phyloP scores from a whole-genome alignment of 1,284 basidiomycete species.

The Athelia sp. region DNA sequence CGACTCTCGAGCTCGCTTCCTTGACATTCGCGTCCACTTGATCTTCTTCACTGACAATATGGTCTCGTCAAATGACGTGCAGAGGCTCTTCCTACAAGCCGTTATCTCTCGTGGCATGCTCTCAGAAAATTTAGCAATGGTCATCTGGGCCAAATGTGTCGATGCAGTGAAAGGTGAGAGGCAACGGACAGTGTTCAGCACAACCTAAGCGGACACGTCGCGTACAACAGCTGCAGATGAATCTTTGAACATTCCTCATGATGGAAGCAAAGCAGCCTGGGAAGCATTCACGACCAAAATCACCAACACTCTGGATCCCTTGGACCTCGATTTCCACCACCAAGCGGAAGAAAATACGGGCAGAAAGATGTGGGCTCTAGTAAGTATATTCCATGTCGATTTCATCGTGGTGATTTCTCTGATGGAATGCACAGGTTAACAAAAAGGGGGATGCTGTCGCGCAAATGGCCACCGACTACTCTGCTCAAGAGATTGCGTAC shows the following conservation, averaged over 20 bases:
- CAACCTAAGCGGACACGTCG: conserved; percentile 4
- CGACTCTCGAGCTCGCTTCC: conserved; percentile 4
- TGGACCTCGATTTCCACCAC: conserved; percentile 68
- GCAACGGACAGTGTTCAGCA: conserved; percentile 4
- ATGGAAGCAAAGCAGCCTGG: conserved; percentile 46
- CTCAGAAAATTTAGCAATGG: conserved; percentile 54
- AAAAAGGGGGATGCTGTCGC: conserved; percentile 72
- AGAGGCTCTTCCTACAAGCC: conserved; percentile 72
- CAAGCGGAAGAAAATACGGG: conserved; percentile 62
- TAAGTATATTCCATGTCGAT: conserved; percentile 25
- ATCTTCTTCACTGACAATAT: conserved; percentile 23
- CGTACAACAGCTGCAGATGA: conserved; percentile 42
- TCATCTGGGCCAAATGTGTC: conserved; percentile 63
- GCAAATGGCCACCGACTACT: conserved; percentile 80
- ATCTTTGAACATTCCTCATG: conserved; percentile 38
- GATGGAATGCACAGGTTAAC: conserved; percentile 54
- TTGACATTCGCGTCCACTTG: background rate
- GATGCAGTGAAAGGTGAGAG: conserved; percentile 54
- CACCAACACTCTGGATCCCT: conserved; percentile 55
- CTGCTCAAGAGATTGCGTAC: conserved; percentile 69
- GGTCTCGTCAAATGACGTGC: conserved; percentile 54
- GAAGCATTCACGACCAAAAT: conserved; percentile 53
- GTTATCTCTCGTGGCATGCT: conserved; percentile 66
- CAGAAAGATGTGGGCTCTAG: conserved; percentile 59
- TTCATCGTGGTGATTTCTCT: background rate